A percentile compares a stretch with the other conserved stretches of the same genome.
Evolutionary conservation across 805 yeast species (phyloP).

Genomic region (Wickerhamomyces bovis): DNA sequence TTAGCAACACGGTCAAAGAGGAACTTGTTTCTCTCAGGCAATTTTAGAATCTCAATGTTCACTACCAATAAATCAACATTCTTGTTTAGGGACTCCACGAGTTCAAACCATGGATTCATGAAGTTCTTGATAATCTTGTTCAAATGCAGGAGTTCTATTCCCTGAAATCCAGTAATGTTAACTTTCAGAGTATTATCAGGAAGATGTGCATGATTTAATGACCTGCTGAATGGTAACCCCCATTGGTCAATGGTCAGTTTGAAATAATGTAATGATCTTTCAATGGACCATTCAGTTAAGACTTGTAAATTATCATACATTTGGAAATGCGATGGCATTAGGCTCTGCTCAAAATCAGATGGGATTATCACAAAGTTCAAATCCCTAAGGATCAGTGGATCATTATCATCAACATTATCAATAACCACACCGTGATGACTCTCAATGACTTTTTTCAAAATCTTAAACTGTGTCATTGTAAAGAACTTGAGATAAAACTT

Average conservation of each 20-base stretch:
- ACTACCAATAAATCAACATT: slow-evolving; percentile 43
- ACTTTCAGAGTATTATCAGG: slow-evolving; percentile 17
- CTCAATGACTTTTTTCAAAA: slow-evolving; percentile 36
- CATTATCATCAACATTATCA: background rate
- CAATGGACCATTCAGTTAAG: slow-evolving; percentile 79
- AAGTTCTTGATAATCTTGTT: slow-evolving; percentile 48
- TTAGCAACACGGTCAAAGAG: slow-evolving; percentile 27
- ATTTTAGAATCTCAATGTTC: slow-evolving; percentile 25
- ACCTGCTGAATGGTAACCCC: slow-evolving; percentile 43
- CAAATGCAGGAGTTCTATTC: slow-evolving; percentile 68
- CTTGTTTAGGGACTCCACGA: slow-evolving; percentile 51
- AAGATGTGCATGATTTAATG: slow-evolving; percentile 6
- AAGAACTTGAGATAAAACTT: slow-evolving; percentile 40
- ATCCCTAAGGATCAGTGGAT: background rate
- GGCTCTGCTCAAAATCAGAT: slow-evolving; percentile 12
- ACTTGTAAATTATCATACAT: slow-evolving; percentile 24
- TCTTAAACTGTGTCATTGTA: slow-evolving; percentile 28
- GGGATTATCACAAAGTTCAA: slow-evolving; percentile 17
- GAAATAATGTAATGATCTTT: slow-evolving; percentile 59
- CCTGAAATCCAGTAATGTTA: slow-evolving; percentile 69
- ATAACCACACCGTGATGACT: slow-evolving; percentile 39
- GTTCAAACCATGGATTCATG: slow-evolving; percentile 39
- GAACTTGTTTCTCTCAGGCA: slow-evolving; percentile 1
- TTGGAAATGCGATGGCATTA: slow-evolving; percentile 11
- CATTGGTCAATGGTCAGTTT: slow-evolving; percentile 48